Conservation (phyloP, 2,329 filamentous ascomycete species). For the Alternaria ventricosa region DNA sequence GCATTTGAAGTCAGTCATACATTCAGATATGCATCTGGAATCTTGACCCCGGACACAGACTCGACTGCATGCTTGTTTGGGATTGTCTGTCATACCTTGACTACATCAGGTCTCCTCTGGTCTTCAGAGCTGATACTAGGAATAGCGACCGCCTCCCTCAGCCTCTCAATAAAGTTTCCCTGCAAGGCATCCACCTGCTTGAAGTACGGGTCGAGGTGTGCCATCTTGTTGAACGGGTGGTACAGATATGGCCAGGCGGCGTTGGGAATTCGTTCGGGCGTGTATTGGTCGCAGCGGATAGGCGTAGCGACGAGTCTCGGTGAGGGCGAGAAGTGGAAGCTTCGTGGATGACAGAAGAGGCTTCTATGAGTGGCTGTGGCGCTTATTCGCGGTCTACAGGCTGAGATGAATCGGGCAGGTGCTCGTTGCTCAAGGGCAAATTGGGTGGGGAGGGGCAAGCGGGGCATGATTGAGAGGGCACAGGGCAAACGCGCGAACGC, state of each 20-base stretch:
- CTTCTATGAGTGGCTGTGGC: constrained; percentile 11
- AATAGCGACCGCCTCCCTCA: constrained; percentile 92
- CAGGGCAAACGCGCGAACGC: neutral
- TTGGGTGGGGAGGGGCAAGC: constrained; percentile 27
- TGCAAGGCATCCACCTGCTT: constrained; percentile 85
- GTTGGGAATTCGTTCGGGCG: constrained; percentile 26
- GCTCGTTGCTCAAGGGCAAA: constrained; percentile 16
- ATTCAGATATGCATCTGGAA: neutral
- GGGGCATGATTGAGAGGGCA: constrained; percentile 20
- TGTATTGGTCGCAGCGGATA: constrained; percentile 23
- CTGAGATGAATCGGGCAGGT: constrained; percentile 41
- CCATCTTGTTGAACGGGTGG: constrained; percentile 65
- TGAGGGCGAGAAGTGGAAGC: constrained; percentile 14
- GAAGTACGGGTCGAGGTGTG: constrained; percentile 94
- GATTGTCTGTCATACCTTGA: constrained; percentile 62
- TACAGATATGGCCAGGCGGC: constrained; percentile 57
- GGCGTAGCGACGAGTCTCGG: constrained; percentile 14
- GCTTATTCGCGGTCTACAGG: constrained; percentile 41
- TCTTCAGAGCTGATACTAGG: constrained; percentile 95
- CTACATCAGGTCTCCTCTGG: constrained; percentile 85
- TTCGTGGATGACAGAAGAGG: constrained; percentile 13
- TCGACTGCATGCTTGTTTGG: neutral
- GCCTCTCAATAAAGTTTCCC: constrained; percentile 83
- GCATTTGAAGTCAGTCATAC: neutral
- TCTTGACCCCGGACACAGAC: neutral